Evolutionary conservation across 2,329 filamentous ascomycete genomes (phyloP), one percentile per base, ranked within the genome.

Genomic region (Tolypocladium tundrense): DNA sequence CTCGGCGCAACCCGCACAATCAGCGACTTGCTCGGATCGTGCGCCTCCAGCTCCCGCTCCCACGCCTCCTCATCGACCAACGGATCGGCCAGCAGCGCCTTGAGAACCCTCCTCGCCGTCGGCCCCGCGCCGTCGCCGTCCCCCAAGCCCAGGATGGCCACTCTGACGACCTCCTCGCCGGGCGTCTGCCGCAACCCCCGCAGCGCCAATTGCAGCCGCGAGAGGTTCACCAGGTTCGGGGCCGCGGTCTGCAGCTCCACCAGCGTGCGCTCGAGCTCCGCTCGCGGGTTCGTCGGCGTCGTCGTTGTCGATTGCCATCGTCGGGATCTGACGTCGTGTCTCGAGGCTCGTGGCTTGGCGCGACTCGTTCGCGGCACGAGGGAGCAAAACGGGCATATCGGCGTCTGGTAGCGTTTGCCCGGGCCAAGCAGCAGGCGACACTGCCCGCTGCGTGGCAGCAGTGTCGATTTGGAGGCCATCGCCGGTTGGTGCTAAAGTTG

Each of bases 1-100:
- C 60, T 57, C 4, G 70, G 64, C 40, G 68, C 64, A 43, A 86
- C 80, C 64, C 85, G 80, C 59, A 92, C 78, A 21, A 91, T 74
- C 58, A 91, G 70, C 2, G 87, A 86, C 60, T 77, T 77, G 37
- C 73, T 69, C 35, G 76, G 70, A 62, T 81, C 77, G 60, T 80
- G 77, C 14, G 69, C 67, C 14, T 80, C 77, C 59, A 91, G 69
- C 59, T 84, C 75, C 65, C 75, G 75, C 70, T 92, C 88, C 88
- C 88, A 92, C 33, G 77, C 70, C 62, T 84, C 79, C 62, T 83
- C 79, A 6, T 79, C 72, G 42, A 78, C 78, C 62, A 92, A 72
- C 5, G 88, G 87, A 69, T 92, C 88, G 2, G 87, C 86, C 1
- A 91, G 75, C 14, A 91, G 72, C 41, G 92, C 75, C 48, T 85